Percentiles rank a stretch among this genome's conserved stretches.
Evolutionary conservation across 75 land plant species (phyloP).

Genomic region (Cupressus sempervirens): DNA sequence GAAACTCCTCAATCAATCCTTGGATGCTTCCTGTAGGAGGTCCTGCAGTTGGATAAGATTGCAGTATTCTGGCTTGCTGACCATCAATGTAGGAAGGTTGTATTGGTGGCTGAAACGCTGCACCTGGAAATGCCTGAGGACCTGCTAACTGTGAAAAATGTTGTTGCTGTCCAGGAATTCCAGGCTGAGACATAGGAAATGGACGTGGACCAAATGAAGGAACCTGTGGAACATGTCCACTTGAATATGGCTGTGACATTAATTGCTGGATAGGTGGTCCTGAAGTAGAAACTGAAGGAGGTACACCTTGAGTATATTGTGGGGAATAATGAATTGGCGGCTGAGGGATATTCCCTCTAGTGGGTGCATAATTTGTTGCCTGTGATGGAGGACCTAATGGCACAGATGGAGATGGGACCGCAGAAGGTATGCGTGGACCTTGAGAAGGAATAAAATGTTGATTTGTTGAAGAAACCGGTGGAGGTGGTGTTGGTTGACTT

Average conservation of each 20-base stretch:
- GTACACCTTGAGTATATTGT: constrained; percentile 3
- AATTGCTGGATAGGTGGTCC: constrained; percentile 17
- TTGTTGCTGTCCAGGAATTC: constrained; percentile 8
- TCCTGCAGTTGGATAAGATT: constrained; percentile 43
- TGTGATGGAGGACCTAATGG: constrained; percentile 46
- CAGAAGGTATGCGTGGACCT: constrained; percentile 7
- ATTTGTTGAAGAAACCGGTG: neutral
- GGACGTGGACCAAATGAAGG: constrained; percentile 15
- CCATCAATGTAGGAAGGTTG: constrained; percentile 24
- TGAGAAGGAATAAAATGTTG: neutral
- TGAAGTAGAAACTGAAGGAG: constrained; percentile 7
- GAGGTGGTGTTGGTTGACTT: neutral
- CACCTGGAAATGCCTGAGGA: constrained; percentile 7
- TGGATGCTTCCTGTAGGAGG: constrained; percentile 48
- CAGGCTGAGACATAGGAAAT: constrained; percentile 21
- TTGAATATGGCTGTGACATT: constrained; percentile 15
- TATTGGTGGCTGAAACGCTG: constrained; percentile 25
- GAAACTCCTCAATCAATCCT: constrained; percentile 86
- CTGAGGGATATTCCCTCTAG: constrained; percentile 18
- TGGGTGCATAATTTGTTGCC: constrained; percentile 6
- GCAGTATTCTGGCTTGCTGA: constrained; percentile 28
- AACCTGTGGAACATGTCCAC: constrained; percentile 13
- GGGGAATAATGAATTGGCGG: constrained; percentile 17
- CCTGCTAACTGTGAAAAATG: constrained; percentile 29
- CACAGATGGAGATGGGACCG: constrained; percentile 24